phyloP scores from a whole-genome alignment of 2,329 filamentous ascomycete species.

The Aspergillus fructus region DNA sequence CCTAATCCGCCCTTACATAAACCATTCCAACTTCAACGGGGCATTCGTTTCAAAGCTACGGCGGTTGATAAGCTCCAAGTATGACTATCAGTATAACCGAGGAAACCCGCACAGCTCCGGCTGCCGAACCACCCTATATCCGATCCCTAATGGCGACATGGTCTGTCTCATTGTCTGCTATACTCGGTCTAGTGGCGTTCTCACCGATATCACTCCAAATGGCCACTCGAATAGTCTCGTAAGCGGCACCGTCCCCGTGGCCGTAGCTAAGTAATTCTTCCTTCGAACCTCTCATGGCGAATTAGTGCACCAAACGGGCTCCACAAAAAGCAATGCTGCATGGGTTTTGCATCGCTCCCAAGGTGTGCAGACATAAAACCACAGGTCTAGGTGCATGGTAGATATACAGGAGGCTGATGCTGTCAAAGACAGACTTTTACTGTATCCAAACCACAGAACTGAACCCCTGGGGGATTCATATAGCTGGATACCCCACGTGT shows the following conservation, averaged over 20 bases:
- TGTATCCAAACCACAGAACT: no score
- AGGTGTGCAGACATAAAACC: no score
- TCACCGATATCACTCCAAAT: conserved; percentile 10
- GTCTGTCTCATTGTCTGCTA: conserved; percentile 11
- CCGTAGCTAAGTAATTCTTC: no score
- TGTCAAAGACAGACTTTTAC: no score
- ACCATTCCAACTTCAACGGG: neutral
- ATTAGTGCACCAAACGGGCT: no score
- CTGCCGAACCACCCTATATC: neutral
- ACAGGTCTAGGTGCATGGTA: no score
- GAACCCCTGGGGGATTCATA: no score
- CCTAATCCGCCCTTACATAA: conserved; percentile 9
- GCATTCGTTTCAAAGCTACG: neutral
- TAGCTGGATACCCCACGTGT: no score
- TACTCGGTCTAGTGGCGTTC: conserved; percentile 12
- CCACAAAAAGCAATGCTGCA: no score
- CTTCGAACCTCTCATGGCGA: no score
- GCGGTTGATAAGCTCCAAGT: neutral
- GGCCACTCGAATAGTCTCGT: conserved; percentile 10
- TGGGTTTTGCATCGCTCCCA: no score
- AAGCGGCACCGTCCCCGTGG: neutral
- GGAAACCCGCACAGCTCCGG: neutral
- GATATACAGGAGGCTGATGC: no score
- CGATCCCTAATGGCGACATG: conserved; percentile 16
- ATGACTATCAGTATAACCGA: neutral